Conservation (phyloP, 345 rosid species). For the Brassica carinata region DNA sequence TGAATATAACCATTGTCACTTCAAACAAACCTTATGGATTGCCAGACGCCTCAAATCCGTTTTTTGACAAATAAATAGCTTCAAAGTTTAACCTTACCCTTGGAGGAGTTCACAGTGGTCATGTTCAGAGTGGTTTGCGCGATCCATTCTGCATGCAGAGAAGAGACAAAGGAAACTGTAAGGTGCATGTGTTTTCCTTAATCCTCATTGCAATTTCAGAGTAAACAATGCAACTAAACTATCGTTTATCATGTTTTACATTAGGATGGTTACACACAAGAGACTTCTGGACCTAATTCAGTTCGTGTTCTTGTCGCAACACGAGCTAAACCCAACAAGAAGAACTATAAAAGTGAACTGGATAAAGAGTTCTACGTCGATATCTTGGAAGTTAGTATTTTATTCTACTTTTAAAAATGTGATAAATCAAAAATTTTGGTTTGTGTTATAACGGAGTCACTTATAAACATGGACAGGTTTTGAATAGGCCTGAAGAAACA, state of each 20-base stretch:
- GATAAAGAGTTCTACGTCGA: slow-evolving; percentile 63
- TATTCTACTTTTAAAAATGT: background rate
- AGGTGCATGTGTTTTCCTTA: slow-evolving; percentile 46
- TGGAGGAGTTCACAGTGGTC: slow-evolving; percentile 87
- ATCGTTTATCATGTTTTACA: background rate
- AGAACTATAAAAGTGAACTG: slow-evolving; percentile 54
- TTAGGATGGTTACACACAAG: slow-evolving; percentile 85
- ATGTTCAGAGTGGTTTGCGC: slow-evolving; percentile 66
- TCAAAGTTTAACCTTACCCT: slow-evolving; percentile 61
- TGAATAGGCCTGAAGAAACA: slow-evolving; percentile 56
- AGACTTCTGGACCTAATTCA: slow-evolving; percentile 55
- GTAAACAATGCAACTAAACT: background rate
- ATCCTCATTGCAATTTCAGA: background rate
- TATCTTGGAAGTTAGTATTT: slow-evolving; percentile 75
- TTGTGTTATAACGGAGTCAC: background rate
- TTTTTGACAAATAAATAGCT: slow-evolving; percentile 54
- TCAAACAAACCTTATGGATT: slow-evolving; percentile 78
- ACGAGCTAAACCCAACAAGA: slow-evolving; percentile 59
- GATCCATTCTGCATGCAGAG: slow-evolving; percentile 64
- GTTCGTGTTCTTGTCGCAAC: slow-evolving; percentile 81
- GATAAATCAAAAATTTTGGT: background rate
- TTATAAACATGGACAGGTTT: slow-evolving; percentile 50
- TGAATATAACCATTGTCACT: slow-evolving; percentile 81
- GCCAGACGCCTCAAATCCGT: slow-evolving; percentile 78
- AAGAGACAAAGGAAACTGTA: slow-evolving; percentile 73